Evolutionary conservation across 495 filamentous ascomycete species (phyloP), one percentile per base, ranked within the genome.

Genomic region (Neurospora sp.): DNA sequence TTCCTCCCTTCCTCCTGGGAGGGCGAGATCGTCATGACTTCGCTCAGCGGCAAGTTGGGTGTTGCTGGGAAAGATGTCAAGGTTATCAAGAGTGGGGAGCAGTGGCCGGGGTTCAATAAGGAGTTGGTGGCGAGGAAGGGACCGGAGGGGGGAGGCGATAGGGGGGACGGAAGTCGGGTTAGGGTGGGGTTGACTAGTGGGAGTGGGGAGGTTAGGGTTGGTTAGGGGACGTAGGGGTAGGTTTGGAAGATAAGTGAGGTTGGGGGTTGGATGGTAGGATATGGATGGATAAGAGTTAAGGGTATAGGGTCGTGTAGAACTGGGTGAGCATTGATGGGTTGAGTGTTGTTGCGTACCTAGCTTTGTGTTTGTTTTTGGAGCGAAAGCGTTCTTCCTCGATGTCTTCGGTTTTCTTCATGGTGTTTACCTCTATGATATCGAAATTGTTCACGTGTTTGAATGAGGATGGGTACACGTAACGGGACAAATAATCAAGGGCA

Each of bases 1-100:
- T 71, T 46, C 12, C 84, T 82, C 38, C 84, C 85, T 0, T 75
- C 71, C 35, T 71, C 75, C 1, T 87, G 85, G 85, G 84, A 85
- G 73, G 85, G 85, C 0, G 69, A 77, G 18, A 72, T 85, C 16
- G 20, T 35, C 12, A 75, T 82, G 20, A 6, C 74, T 60, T 76
- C 81, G 39, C 75, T 78, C 11, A 76, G 75, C 37, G 84, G 83
- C 8, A 70, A 39, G 14, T 60, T 86, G 3, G 70, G 41, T 5
- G 82, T 77, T 1, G 70, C 31, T 9, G 84, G 84, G 3, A 74
- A 78, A 39, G 83, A 79, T 27, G 80, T 85, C 10, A 76, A 74
- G 77, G 27, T 84, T 18, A 74, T 82, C 27, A 78, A 74, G 71
- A 66, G 70, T 12, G 72, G 74, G 20, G 72, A 72, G 16, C 77